Percentiles rank a stretch among this genome's conserved stretches.
Conservation (phyloP, 352 stramenopile species). For the Phytopythium mirpurense region DNA sequence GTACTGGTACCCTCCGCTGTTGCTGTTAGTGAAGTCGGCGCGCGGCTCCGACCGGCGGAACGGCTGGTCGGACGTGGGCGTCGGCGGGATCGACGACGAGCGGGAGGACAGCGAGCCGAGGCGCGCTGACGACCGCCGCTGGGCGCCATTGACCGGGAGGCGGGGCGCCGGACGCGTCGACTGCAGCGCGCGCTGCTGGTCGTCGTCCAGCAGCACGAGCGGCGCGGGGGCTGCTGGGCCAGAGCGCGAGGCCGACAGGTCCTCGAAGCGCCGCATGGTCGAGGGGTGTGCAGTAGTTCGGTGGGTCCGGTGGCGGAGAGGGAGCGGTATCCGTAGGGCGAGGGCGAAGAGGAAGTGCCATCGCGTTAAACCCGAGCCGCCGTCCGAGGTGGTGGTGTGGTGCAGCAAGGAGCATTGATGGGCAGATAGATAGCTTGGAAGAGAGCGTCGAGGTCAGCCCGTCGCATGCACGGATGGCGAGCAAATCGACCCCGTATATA, state of each 20-base stretch:
- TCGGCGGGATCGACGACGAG: slow-evolving; percentile 22
- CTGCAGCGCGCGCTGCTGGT: slow-evolving; percentile 47
- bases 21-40: slow-evolving; percentile 49
- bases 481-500: too few relatives aligned
- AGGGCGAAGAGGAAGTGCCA: not conserved
- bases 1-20: slow-evolving; percentile 4
- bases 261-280: slow-evolving; percentile 9
- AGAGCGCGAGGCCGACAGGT: slow-evolving; percentile 4
- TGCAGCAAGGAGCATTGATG: too few relatives aligned
- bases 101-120: slow-evolving; percentile 11
- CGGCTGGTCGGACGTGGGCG: slow-evolving; percentile 25
- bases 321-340: not conserved
- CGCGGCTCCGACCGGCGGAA: slow-evolving; percentile 6
- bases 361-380: not conserved
- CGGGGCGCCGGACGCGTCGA: not conserved
- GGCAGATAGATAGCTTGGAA: too few relatives aligned
- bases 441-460: too few relatives aligned
- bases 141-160: slow-evolving; percentile 3
- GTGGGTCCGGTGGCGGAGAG: too few relatives aligned
- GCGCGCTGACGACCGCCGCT: not conserved
- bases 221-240: slow-evolving; percentile 1
- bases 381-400: too few relatives aligned
- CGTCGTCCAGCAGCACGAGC: slow-evolving; percentile 48
- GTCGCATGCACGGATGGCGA: too few relatives aligned
- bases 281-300: not conserved